Conservation (phyloP, 305 asterid species). For the Fraxinus greggii region DNA sequence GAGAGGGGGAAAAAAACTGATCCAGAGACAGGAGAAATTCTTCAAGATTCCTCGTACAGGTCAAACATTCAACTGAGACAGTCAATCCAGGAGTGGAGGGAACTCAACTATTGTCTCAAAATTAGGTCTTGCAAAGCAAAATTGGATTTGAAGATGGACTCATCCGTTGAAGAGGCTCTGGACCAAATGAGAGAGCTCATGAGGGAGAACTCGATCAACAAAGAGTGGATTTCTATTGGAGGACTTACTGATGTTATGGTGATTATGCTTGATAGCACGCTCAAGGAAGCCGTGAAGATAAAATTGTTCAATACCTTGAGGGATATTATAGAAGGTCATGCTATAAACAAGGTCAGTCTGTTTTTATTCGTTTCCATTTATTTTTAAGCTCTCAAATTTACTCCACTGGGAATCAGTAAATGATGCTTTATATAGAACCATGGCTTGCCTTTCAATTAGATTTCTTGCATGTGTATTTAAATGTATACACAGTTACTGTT, state of each 20-base stretch:
- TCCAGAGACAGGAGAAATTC: conserved; percentile 55
- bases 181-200: conserved; percentile 42
- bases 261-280: conserved; percentile 27
- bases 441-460: neutral
- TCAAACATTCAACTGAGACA: conserved; percentile 54
- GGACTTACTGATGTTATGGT: conserved; percentile 44
- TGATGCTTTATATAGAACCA: neutral
- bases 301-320: conserved; percentile 39
- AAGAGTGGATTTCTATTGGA: conserved; percentile 60
- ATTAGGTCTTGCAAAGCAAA: conserved; percentile 55
- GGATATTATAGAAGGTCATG: conserved; percentile 49
- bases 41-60: conserved; percentile 48
- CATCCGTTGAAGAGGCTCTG: conserved; percentile 39
- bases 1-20: conserved; percentile 44
- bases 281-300: conserved; percentile 24
- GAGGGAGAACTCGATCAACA: conserved; percentile 42
- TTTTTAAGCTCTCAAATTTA: neutral
- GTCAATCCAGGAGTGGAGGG: conserved; percentile 68
- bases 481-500: neutral
- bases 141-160: conserved; percentile 29
- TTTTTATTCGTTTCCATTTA: neutral
- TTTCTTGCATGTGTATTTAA: neutral
- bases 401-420: neutral
- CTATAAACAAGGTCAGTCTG: conserved; percentile 55
- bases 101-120: conserved; percentile 54